Evolutionary conservation across 2,329 filamentous ascomycete genomes (phyloP), one percentile per base, ranked within the genome.

Genomic region (Phialophora tarda): DNA sequence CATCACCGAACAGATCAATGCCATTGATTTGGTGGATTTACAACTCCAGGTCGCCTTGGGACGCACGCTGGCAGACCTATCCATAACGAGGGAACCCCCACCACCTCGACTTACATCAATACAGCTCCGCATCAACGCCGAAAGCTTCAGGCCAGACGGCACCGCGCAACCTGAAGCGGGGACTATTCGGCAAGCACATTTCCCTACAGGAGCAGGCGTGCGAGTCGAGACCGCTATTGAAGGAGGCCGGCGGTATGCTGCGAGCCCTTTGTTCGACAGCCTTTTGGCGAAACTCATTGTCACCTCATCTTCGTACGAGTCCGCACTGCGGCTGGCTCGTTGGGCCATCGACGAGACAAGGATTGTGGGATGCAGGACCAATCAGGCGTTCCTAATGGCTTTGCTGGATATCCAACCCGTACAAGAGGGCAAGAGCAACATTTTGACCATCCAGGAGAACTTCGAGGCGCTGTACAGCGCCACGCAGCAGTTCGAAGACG

Each of bases 231-330:
- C 84, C 0, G 80, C 85, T 68, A 75, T 88, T 2, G 76, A 81
- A 41, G 74, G 66, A 63, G 63, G 63, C 56, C 63, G 77, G 2
- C 73, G 77, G 0, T 75, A 80, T 1, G 73, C 85, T 5, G 78
- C 88, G 0, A 81, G 82, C 1, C 77, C 83, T 1, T 82, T 86
- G 34, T 88, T 86, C 68, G 85, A 88, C 73, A 85, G 82, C 63
- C 78, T 88, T 0, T 73, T 88, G 2, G 85, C 85, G 4, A 88
- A 88, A 68, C 77, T 88, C 62, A 84, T 88, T 38, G 75, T 87
- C 61, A 86, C 83, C 1, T 84, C 83, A 1, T 74, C 78, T 0
- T 82, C 77, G 14, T 88, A 86, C 85, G 71, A 77, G n/a, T 80
- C 80, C 17, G 79, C 78, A 0, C 80, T 88, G 2, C 73, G 74